phyloP scores from a whole-genome alignment of 805 yeast species.

The Barnettozyma wickerhamii region DNA sequence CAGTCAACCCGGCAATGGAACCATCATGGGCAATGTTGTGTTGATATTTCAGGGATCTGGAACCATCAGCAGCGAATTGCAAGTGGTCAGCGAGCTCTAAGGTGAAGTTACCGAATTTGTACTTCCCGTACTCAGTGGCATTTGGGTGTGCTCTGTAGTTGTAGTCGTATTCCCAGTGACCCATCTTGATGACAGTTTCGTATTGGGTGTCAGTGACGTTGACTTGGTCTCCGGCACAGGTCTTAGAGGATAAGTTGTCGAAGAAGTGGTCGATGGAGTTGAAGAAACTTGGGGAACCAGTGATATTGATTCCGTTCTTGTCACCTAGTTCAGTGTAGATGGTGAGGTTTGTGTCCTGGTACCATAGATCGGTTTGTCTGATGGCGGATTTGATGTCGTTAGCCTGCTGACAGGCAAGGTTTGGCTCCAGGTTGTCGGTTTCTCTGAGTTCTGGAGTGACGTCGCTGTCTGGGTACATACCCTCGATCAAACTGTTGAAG shows the following conservation, averaged over 20 bases:
- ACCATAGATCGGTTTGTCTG: constrained; percentile 31
- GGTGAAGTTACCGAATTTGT: constrained; percentile 34
- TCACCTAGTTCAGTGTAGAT: constrained; percentile 24
- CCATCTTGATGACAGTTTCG: constrained; percentile 37
- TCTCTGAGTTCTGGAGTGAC: constrained; percentile 30
- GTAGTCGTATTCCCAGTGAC: constrained; percentile 42
- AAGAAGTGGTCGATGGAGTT: constrained; percentile 38
- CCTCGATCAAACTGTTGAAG: constrained; percentile 33
- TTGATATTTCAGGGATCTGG: constrained; percentile 27
- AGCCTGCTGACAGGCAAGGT: constrained; percentile 31
- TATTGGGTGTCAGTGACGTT: constrained; percentile 28
- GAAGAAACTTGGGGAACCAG: constrained; percentile 21
- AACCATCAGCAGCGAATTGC: constrained; percentile 26
- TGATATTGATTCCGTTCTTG: constrained; percentile 20
- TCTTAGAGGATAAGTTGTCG: constrained; percentile 37
- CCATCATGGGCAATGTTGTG: constrained; percentile 43
- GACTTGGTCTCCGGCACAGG: constrained; percentile 35
- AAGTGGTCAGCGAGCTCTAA: constrained; percentile 32
- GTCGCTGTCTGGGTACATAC: constrained; percentile 33
- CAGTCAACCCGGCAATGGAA: constrained; percentile 30
- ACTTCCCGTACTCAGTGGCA: constrained; percentile 31
- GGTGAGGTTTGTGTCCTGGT: constrained; percentile 30
- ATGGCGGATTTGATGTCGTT: constrained; percentile 24
- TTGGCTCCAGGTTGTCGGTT: constrained; percentile 35
- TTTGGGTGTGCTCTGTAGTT: constrained; percentile 30